phyloP scores from a whole-genome alignment of 1,139 yeast genomes.

The Lodderomyces margitis region DNA sequence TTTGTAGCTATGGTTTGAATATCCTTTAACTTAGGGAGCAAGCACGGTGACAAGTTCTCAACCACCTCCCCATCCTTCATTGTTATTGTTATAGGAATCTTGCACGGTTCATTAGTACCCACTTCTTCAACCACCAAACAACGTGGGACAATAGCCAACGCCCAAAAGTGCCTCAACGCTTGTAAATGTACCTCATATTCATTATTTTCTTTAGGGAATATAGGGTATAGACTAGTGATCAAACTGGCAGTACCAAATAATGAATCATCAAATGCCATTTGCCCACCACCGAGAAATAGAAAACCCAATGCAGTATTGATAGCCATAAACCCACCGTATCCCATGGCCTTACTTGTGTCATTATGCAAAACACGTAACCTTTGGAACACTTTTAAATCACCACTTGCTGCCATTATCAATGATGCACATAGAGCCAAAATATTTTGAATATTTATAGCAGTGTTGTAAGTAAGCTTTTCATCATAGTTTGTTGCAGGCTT shows the following conservation, averaged over 20 bases:
- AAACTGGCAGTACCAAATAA: constrained; percentile 72
- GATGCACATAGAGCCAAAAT: constrained; percentile 64
- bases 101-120: constrained; percentile 51
- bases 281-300: constrained; percentile 89
- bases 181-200: constrained; percentile 67
- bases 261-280: constrained; percentile 70
- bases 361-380: constrained; percentile 70
- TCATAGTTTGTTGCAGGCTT: constrained; percentile 54
- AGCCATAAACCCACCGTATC: constrained; percentile 76
- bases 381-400: constrained; percentile 76
- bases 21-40: constrained; percentile 59
- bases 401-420: constrained; percentile 86
- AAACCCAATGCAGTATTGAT: constrained; percentile 84
- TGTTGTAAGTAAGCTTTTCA: constrained; percentile 54
- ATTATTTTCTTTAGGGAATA: constrained; percentile 51
- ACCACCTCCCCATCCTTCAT: constrained; percentile 37
- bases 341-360: constrained; percentile 44
- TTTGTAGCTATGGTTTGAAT: constrained; percentile 44
- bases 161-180: constrained; percentile 91
- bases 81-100: constrained; percentile 49
- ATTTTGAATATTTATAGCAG: constrained; percentile 59
- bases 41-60: constrained; percentile 55
- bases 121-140: constrained; percentile 77
- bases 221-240: constrained; percentile 72
- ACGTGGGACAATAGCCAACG: constrained; percentile 75